A percentile compares a stretch with the other conserved stretches of the same genome.
phyloP scores from a whole-genome alignment of 495 filamentous ascomycete species.

The Neurospora sp. region DNA sequence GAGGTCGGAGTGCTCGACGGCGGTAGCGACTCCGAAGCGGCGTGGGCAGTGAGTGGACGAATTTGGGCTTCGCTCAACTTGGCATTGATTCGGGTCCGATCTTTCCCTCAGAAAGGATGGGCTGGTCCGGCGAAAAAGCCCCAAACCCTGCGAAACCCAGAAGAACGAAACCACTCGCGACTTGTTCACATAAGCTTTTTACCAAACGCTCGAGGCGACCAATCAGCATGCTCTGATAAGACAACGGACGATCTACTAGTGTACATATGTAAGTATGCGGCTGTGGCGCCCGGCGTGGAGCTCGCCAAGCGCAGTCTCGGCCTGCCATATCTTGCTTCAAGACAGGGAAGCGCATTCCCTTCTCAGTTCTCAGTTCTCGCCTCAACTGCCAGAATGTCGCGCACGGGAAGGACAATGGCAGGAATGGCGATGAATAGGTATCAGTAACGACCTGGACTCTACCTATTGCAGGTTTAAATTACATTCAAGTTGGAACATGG shows the following conservation, averaged over 20 bases:
- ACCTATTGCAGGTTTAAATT: not conserved
- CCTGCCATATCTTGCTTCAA: not conserved
- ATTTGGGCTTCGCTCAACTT: not conserved
- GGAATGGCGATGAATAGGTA: not conserved
- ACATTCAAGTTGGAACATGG: not conserved
- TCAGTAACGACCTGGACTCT: not conserved
- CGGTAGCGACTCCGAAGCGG: not conserved
- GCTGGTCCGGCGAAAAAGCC: not conserved
- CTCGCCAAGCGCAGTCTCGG: not conserved
- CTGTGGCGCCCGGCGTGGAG: not conserved
- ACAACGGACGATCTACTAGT: not conserved
- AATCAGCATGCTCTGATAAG: conserved; percentile 10
- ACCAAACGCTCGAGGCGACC: conserved; percentile 6
- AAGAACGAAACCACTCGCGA: conserved; percentile 4
- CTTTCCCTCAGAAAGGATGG: not conserved
- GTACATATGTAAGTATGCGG: too few relatives aligned
- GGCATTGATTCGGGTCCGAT: not conserved
- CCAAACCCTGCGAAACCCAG: conserved; percentile 1
- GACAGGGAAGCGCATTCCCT: not conserved
- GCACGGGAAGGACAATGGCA: not conserved
- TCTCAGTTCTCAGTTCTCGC: not conserved
- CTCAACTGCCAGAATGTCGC: not conserved
- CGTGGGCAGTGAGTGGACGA: not conserved
- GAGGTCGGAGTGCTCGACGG: not conserved
- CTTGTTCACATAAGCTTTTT: conserved; percentile 1